Percentiles rank a stretch among this genome's conserved stretches.
These are phyloP conservation scores for Globisporangium apiculatum DNA, from an alignment of 352 stramenopile species.

Conservation along the genomic window DNA sequence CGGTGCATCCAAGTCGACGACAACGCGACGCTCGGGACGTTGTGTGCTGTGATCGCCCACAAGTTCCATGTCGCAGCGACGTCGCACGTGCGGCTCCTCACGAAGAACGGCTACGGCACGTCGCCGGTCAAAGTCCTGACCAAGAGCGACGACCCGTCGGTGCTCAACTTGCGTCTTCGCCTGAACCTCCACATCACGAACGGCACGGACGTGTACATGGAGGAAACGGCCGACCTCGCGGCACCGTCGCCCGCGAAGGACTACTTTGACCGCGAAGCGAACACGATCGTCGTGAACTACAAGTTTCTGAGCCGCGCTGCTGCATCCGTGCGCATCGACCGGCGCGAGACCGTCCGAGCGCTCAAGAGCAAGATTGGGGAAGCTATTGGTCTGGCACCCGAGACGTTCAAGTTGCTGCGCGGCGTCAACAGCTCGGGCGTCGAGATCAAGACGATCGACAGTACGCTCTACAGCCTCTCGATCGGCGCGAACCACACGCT, in stretches of 20 bases:
- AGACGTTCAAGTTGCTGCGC: conserved; percentile 75
- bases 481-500: conserved; percentile 64
- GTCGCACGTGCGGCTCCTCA: conserved; percentile 50
- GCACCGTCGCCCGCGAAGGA: conserved; percentile 42
- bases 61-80: conserved; percentile 43
- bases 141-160: conserved; percentile 29
- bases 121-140: conserved; percentile 66
- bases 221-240: conserved; percentile 45
- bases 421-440: conserved; percentile 58
- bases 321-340: conserved; percentile 60
- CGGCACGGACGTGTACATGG: conserved; percentile 67
- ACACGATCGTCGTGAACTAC: conserved; percentile 75
- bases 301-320: conserved; percentile 39
- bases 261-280: conserved; percentile 70
- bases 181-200: conserved; percentile 64
- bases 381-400: conserved; percentile 32
- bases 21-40: conserved; percentile 41
- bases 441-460: conserved; percentile 79
- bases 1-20: conserved; percentile 60
- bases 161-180: conserved; percentile 34
- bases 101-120: conserved; percentile 65
- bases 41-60: conserved; percentile 35
- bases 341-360: conserved; percentile 49
- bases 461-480: conserved; percentile 65
- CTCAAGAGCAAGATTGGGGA: conserved; percentile 55